phyloP scores from a whole-genome alignment of 2,329 filamentous ascomycete genomes.

The Teratosphaeria gauchensis region DNA sequence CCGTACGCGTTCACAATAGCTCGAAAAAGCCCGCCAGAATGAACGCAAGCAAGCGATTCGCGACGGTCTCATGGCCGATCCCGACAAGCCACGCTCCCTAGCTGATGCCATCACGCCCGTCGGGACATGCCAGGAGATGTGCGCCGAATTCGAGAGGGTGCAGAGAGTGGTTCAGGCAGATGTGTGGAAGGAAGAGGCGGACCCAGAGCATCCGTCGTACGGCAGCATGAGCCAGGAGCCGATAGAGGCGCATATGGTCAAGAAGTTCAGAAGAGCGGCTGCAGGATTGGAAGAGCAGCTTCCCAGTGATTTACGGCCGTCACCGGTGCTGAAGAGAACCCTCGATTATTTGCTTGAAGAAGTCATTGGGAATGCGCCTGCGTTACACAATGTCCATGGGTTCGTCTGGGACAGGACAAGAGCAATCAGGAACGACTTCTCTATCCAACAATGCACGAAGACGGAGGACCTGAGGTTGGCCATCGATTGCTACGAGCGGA shows the following conservation, averaged over 20 bases:
- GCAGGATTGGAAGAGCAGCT: constrained; percentile 55
- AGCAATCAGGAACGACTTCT: constrained; percentile 56
- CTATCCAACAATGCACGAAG: constrained; percentile 51
- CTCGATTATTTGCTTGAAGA: constrained; percentile 35
- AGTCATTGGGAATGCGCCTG: constrained; percentile 42
- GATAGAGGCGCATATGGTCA: constrained; percentile 51
- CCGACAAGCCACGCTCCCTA: constrained; percentile 49
- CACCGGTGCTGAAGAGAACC: constrained; percentile 35
- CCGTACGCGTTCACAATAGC: constrained; percentile 18
- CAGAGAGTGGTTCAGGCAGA: constrained; percentile 53
- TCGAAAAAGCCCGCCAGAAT: constrained; percentile 40
- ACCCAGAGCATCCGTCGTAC: constrained; percentile 17
- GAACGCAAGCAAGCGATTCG: constrained; percentile 44
- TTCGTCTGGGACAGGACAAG: constrained; percentile 59
- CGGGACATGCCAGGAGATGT: constrained; percentile 55
- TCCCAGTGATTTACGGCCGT: constrained; percentile 54
- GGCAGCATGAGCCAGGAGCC: constrained; percentile 27
- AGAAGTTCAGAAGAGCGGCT: constrained; percentile 53
- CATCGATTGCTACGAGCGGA: constrained; percentile 52
- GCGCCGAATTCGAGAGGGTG: constrained; percentile 53
- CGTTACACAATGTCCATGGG: constrained; percentile 45
- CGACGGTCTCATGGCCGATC: constrained; percentile 47
- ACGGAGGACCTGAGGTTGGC: constrained; percentile 47
- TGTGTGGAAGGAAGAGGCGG: constrained; percentile 50
- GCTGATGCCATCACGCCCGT: constrained; percentile 52